A percentile compares a stretch with the other conserved stretches of the same genome.
Evolutionary conservation across 345 rosid genomes (phyloP).

Genomic region (Mangifera indica): DNA sequence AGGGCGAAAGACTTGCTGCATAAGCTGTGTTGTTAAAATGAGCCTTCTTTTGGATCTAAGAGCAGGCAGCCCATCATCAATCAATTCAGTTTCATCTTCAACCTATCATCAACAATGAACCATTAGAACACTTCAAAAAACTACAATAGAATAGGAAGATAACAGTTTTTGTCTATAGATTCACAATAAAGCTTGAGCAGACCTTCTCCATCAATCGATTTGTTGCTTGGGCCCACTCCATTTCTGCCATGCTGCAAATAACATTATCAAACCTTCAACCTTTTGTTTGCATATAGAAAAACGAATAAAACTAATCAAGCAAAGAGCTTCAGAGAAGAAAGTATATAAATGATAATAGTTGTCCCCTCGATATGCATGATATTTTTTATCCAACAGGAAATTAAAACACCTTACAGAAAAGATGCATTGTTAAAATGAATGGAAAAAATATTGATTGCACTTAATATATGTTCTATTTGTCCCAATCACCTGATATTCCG

Average conservation of each 20-base stretch:
- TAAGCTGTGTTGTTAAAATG: conserved; percentile 68
- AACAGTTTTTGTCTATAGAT: neutral
- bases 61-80: conserved; percentile 46
- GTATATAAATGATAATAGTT: neutral
- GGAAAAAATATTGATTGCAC: neutral
- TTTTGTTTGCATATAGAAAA: neutral
- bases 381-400: neutral
- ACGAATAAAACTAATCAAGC: neutral
- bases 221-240: conserved; percentile 63
- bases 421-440: conserved; percentile 1
- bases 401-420: neutral
- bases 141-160: conserved; percentile 1
- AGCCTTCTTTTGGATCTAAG: conserved; percentile 75
- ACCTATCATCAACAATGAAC: conserved; percentile 43
- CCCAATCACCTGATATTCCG: conserved; percentile 61
- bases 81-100: conserved; percentile 50
- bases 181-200: conserved; percentile 17
- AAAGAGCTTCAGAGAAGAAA: conserved; percentile 1
- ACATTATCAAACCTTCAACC: neutral
- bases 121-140: conserved; percentile 17
- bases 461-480: neutral
- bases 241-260: conserved; percentile 63
- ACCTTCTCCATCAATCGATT: conserved; percentile 78
- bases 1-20: conserved; percentile 64
- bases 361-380: no score